Evolutionary conservation across 2,329 filamentous ascomycete species (phyloP).

Genomic region (Leptodontidium sp.): DNA sequence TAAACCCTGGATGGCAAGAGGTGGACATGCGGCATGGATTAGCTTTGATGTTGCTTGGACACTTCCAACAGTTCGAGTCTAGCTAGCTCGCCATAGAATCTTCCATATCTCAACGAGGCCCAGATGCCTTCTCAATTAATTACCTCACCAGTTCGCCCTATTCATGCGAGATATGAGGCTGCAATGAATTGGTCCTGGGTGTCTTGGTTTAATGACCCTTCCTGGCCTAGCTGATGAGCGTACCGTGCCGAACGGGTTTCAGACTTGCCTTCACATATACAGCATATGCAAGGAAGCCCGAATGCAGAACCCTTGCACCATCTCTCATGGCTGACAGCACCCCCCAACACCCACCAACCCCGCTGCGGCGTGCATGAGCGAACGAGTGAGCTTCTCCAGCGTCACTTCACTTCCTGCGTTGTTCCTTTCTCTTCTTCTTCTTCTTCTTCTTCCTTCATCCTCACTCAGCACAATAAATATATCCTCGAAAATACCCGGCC

Average conservation of each 20-base stretch:
- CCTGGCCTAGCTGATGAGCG: not conserved
- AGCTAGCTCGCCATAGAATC: too few species aligned
- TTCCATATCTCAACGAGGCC: too few species aligned
- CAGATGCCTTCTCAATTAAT: not conserved
- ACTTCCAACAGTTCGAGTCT: too few species aligned
- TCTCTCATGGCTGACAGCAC: not conserved
- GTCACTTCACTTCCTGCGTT: conserved; percentile 1
- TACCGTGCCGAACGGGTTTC: conserved; percentile 4
- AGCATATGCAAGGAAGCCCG: too few species aligned
- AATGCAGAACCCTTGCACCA: not conserved
- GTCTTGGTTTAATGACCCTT: not conserved
- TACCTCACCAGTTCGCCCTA: not conserved
- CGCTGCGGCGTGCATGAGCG: conserved; percentile 6
- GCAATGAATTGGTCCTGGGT: not conserved
- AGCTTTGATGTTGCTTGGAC: too few species aligned
- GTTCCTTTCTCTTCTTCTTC: conserved; percentile 3
- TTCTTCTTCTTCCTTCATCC: not conserved
- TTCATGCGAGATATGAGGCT: not conserved
- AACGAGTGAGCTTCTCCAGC: not conserved
- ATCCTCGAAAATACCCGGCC: not conserved
- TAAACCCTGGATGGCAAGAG: too few species aligned
- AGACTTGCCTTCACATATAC: not conserved
- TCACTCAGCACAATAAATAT: not conserved
- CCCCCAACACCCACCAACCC: not conserved
- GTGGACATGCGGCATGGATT: too few species aligned